phyloP scores from a whole-genome alignment of 2,329 filamentous ascomycete genomes.

The Chrysoporthe austroafricana region DNA sequence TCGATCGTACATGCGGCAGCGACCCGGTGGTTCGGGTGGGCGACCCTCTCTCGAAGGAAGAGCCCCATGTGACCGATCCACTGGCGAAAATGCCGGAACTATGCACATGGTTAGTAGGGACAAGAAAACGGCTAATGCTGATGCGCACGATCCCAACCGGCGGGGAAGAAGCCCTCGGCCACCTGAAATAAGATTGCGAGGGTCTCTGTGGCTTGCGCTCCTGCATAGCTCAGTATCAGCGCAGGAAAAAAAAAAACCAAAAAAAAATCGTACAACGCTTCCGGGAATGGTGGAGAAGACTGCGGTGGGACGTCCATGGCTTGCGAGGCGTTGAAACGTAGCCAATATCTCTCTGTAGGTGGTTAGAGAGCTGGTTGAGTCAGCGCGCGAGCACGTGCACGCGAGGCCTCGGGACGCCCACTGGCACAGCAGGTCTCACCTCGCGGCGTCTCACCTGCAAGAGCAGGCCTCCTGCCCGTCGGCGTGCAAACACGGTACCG shows the following conservation, averaged over 20 bases:
- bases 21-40: conserved; percentile 22
- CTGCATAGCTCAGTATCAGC: conserved; percentile 2
- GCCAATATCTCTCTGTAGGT: not conserved
- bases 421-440: not conserved
- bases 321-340: conserved; percentile 9
- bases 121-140: not conserved
- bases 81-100: not conserved
- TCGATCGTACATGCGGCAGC: conserved; percentile 5
- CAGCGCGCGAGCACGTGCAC: conserved; percentile 3
- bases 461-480: not conserved
- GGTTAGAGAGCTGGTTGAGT: not conserved
- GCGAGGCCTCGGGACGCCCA: not conserved
- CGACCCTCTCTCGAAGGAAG: conserved; percentile 8
- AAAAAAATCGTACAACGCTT: conserved; percentile 1
- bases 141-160: not conserved
- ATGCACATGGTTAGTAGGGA: not conserved
- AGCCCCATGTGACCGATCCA: not conserved
- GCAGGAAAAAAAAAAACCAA: too few relatives aligned
- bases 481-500: too few relatives aligned
- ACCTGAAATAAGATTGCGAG: not conserved
- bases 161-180: not conserved
- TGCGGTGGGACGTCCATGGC: not conserved
- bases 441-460: not conserved
- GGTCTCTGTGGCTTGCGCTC: conserved; percentile 3
- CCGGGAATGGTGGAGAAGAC: not conserved